Evolutionary conservation across 2,329 filamentous ascomycete genomes (phyloP).

Genomic region (Aspergillus neoniger): DNA sequence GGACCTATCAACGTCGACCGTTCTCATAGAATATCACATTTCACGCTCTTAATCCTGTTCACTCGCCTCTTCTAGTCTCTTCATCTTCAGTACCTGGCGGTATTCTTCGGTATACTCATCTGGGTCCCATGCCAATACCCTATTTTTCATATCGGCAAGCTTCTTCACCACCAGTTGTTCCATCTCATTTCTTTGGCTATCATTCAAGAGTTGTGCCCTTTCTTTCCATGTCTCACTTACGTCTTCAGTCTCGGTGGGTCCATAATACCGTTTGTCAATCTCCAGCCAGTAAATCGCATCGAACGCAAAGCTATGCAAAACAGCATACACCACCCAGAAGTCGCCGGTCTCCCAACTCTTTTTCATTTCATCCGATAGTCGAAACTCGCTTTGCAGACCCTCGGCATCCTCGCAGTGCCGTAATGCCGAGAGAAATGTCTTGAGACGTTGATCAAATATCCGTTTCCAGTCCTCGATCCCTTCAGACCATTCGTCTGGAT

Average conservation of each 20-base stretch:
- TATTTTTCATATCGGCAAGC: neutral
- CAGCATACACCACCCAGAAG: neutral
- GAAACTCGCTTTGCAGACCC: accelerated
- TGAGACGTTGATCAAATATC: neutral
- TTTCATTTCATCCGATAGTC: neutral
- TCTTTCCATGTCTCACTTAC: neutral
- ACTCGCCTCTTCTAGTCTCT: too few relatives aligned
- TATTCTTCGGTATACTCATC: too few relatives aligned
- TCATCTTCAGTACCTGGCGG: too few relatives aligned
- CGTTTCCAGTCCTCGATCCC: neutral
- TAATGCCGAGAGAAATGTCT: neutral
- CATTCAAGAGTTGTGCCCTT: neutral
- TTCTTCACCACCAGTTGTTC: neutral
- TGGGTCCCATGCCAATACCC: too few relatives aligned
- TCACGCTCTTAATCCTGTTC: too few relatives aligned
- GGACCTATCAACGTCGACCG: accelerated
- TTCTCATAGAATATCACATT: accelerated
- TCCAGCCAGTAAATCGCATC: neutral
- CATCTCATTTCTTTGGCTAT: neutral
- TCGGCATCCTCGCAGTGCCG: neutral
- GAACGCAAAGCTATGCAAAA: neutral
- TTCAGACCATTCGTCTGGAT: neutral
- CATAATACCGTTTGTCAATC: neutral
- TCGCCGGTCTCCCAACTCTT: neutral
- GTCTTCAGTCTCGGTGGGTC: neutral